A percentile compares a stretch with the other conserved stretches of the same genome.
phyloP scores from a whole-genome alignment of 352 stramenopile genomes.

The Plasmopara muralis region DNA sequence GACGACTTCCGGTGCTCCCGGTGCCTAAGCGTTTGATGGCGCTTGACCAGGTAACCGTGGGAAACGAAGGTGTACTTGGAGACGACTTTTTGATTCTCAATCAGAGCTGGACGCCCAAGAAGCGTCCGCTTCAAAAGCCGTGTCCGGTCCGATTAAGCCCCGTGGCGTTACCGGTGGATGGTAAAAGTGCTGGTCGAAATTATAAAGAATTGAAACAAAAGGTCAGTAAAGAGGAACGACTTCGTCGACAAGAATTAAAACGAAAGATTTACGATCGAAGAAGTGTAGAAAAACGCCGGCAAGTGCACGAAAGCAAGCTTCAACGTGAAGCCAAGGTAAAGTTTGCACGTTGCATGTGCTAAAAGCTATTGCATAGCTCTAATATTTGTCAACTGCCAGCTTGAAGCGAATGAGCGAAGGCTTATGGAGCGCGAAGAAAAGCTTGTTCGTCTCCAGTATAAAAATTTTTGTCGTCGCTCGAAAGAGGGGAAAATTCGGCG shows the following conservation, averaged over 20 bases:
- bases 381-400: constrained; percentile 20
- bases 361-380: neutral
- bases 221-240: constrained; percentile 14
- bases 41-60: constrained; percentile 5
- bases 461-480: constrained; percentile 46
- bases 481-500: constrained; percentile 41
- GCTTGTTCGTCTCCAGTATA: constrained; percentile 39
- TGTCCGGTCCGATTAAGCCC: constrained; percentile 36
- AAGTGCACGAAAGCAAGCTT: constrained; percentile 31
- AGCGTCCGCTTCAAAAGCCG: constrained; percentile 36
- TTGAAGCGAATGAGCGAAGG: constrained; percentile 45
- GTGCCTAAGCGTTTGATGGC: constrained; percentile 23
- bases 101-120: constrained; percentile 33
- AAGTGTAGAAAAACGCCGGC: constrained; percentile 29
- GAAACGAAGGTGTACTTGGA: constrained; percentile 2
- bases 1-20: constrained; percentile 34
- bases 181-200: constrained; percentile 1
- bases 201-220: constrained; percentile 4
- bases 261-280: constrained; percentile 34
- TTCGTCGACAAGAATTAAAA: constrained; percentile 38
- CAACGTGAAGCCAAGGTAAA: constrained; percentile 33
- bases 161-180: constrained; percentile 18
- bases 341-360: neutral
- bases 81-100: constrained; percentile 13
- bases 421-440: constrained; percentile 76